Evolutionary conservation across 257 asterid species (phyloP).

Genomic region (Coffea canephora): DNA sequence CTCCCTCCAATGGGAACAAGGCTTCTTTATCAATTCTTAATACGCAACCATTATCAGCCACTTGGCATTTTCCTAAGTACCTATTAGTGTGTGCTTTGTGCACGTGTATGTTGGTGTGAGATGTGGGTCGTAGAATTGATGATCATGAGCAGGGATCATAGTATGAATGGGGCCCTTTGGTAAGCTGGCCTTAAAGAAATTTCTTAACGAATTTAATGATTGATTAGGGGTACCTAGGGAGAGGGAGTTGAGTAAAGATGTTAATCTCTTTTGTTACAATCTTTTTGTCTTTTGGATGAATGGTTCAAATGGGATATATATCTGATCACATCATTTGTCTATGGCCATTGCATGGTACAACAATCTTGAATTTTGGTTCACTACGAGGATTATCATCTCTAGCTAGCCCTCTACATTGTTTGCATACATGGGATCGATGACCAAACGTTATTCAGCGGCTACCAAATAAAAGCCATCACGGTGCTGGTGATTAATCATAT

Average conservation of each 20-base stretch:
- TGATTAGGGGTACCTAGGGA: background rate
- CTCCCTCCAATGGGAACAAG: slow-evolving; percentile 31
- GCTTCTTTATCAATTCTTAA: slow-evolving; percentile 18
- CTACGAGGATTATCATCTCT: no score
- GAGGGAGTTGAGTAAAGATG: background rate
- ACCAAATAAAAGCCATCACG: no score
- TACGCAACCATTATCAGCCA: slow-evolving; percentile 14
- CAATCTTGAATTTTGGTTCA: background rate
- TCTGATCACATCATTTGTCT: background rate
- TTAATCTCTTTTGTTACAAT: background rate
- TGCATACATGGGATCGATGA: background rate
- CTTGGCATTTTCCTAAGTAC: background rate
- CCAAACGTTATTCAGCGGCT: background rate
- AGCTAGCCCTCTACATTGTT: background rate
- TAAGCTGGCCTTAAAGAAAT: background rate
- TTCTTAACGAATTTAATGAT: slow-evolving; percentile 14
- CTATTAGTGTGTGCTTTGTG: background rate
- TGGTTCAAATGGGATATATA: background rate
- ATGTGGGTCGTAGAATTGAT: background rate
- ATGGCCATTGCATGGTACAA: background rate
- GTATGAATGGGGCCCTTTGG: background rate
- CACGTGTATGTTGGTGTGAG: slow-evolving; percentile 17
- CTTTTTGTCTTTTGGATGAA: background rate
- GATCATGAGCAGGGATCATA: background rate
- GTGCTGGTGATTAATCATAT: background rate